Evolutionary conservation across 441 rosid species (phyloP).

Genomic region (Flueggea neowawraea): DNA sequence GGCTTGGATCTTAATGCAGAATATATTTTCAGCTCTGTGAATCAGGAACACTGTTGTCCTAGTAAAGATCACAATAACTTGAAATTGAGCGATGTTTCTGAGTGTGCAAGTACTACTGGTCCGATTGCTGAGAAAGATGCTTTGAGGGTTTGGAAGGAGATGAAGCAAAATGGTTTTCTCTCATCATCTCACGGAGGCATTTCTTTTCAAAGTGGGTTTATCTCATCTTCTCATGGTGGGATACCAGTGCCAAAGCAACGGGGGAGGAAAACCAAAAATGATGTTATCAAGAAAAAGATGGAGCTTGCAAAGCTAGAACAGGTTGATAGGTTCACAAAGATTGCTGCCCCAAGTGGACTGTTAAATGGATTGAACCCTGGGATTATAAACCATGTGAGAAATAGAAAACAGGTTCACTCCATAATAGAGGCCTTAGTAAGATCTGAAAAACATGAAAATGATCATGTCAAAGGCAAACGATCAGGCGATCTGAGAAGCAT

Average conservation of each 20-base stretch:
- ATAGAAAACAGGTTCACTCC: slow-evolving; percentile 83
- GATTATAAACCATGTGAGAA: slow-evolving; percentile 86
- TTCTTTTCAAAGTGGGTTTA: slow-evolving; percentile 37
- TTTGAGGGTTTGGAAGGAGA: slow-evolving; percentile 75
- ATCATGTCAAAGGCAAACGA: slow-evolving; percentile 24
- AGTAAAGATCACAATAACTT: slow-evolving; percentile 23
- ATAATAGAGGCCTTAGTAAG: slow-evolving; percentile 78
- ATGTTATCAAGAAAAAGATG: slow-evolving; percentile 54
- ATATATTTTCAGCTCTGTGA: slow-evolving; percentile 45
- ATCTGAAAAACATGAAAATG: slow-evolving; percentile 40
- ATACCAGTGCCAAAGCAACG: slow-evolving; percentile 72
- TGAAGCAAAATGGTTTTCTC: slow-evolving; percentile 87
- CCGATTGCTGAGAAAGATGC: slow-evolving; percentile 60
- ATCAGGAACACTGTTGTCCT: slow-evolving; percentile 28
- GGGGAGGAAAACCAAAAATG: slow-evolving; percentile 55
- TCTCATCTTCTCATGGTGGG: slow-evolving; percentile 61
- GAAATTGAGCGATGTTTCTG: slow-evolving; percentile 49
- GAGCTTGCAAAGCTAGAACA: slow-evolving; percentile 80
- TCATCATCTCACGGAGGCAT: slow-evolving; percentile 59
- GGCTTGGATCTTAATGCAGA: slow-evolving; percentile 55
- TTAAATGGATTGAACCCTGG: slow-evolving; percentile 88
- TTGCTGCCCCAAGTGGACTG: slow-evolving; percentile 90
- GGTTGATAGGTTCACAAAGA: slow-evolving; percentile 71
- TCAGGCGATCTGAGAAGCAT: slow-evolving; percentile 31
- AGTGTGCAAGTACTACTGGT: slow-evolving; percentile 55